Percentiles rank a stretch among this genome's conserved stretches.
Evolutionary conservation across 2,329 filamentous ascomycete genomes (phyloP).

Genomic region (Anthostomella pinea): DNA sequence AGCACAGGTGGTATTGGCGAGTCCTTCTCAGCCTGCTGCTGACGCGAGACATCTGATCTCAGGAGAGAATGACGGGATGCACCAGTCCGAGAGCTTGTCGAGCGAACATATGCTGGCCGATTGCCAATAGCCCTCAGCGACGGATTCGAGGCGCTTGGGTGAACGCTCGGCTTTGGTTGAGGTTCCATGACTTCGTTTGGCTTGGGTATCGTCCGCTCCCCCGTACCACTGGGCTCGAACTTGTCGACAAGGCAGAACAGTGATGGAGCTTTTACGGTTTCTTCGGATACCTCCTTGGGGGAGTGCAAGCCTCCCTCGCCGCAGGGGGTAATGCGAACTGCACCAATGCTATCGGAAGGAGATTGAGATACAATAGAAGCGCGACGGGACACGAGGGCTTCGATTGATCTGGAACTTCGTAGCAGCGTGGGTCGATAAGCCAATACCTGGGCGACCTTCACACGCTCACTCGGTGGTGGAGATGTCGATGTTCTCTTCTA

Average conservation of each 20-base stretch:
- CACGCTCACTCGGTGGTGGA: slow-evolving; percentile 1
- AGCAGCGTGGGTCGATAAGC: not conserved
- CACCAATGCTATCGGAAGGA: not conserved
- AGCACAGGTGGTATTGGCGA: slow-evolving; percentile 27
- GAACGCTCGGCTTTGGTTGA: slow-evolving; percentile 9
- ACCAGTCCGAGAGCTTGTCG: slow-evolving; percentile 17
- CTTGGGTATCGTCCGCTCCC: not conserved
- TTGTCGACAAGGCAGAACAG: not conserved
- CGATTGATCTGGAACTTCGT: not conserved
- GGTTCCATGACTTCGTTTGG: slow-evolving; percentile 14
- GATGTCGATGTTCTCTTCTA: slow-evolving; percentile 1
- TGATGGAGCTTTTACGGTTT: not conserved
- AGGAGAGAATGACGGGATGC: slow-evolving; percentile 23
- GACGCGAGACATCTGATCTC: slow-evolving; percentile 17
- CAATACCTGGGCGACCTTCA: slow-evolving; percentile 1
- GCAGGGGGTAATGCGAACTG: not conserved
- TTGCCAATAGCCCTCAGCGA: slow-evolving; percentile 20
- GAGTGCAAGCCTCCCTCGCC: not conserved
- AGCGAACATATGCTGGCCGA: slow-evolving; percentile 23
- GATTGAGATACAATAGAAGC: not conserved
- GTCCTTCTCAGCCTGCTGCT: slow-evolving; percentile 19
- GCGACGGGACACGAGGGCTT: not conserved
- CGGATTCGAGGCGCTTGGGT: slow-evolving; percentile 19
- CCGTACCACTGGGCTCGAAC: not conserved
- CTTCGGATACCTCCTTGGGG: not conserved